These are phyloP conservation scores for Leccinum incarnatum DNA, from an alignment of 768 basidiomycete genomes.

Conservation along the genomic window DNA sequence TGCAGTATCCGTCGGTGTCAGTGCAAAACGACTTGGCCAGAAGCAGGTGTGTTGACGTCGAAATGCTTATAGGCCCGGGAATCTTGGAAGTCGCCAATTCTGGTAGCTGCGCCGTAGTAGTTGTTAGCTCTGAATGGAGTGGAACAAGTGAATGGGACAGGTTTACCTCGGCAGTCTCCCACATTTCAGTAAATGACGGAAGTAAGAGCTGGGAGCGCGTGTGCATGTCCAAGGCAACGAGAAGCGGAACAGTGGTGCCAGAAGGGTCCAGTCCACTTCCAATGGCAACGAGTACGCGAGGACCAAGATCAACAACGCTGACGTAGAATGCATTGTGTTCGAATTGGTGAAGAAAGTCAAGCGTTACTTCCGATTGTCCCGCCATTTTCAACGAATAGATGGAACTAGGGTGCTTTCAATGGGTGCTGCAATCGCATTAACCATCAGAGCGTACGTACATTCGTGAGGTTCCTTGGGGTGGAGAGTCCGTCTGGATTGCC, in stretches of 20 bases:
- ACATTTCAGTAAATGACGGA: not conserved
- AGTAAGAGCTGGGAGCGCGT: conserved; percentile 3
- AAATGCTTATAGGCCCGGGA: conserved; percentile 3
- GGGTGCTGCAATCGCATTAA: not conserved
- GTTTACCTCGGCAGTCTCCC: conserved; percentile 4
- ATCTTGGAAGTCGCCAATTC: not conserved
- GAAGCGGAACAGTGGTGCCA: not conserved
- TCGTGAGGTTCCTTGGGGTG: not conserved
- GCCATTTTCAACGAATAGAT: conserved; percentile 5
- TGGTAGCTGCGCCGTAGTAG: not conserved
- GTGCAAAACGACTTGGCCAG: conserved; percentile 5
- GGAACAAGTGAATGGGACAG: not conserved
- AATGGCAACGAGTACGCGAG: conserved; percentile 12
- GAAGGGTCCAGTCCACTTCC: too few relatives aligned
- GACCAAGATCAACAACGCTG: conserved; percentile 9
- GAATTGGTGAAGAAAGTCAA: conserved; percentile 14
- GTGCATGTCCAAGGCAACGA: conserved; percentile 16
- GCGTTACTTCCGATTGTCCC: not conserved
- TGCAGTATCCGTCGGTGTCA: not conserved
- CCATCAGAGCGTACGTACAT: conserved; percentile 3
- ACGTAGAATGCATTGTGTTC: not conserved
- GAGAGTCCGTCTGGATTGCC: not conserved
- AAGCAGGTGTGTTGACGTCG: conserved; percentile 21
- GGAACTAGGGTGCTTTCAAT: conserved; percentile 9
- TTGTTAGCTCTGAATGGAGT: not conserved